Conservation (phyloP, 345 rosid species). For the Citrus sinensis region DNA sequence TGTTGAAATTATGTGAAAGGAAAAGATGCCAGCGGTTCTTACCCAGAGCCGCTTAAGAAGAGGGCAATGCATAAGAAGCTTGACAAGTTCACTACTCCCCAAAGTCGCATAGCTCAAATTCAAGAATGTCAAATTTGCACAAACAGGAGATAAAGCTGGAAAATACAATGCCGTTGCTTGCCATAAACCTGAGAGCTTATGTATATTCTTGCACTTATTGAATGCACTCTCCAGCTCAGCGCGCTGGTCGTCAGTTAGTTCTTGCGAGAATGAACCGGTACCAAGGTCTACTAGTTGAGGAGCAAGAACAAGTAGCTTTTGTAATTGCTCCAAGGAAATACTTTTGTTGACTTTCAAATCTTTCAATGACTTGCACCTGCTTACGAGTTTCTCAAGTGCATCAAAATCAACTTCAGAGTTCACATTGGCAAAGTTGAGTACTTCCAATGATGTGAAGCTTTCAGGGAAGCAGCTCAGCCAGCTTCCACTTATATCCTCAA, state of each 20-base stretch:
- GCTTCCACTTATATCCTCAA: slow-evolving; percentile 48
- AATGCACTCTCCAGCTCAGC: slow-evolving; percentile 45
- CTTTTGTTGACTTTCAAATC: slow-evolving; percentile 49
- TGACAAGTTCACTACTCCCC: slow-evolving; percentile 45
- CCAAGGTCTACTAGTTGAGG: slow-evolving; percentile 60
- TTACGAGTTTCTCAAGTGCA: slow-evolving; percentile 57
- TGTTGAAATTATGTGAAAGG: neutral
- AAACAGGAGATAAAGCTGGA: slow-evolving; percentile 43
- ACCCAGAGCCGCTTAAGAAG: slow-evolving; percentile 65
- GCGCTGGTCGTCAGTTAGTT: slow-evolving; percentile 30
- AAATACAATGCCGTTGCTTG: slow-evolving; percentile 40
- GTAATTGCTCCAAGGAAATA: slow-evolving; percentile 45
- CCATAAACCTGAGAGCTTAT: slow-evolving; percentile 55
- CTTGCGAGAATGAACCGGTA: slow-evolving; percentile 54
- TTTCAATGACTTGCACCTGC: slow-evolving; percentile 52
- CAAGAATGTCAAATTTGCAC: slow-evolving; percentile 50
- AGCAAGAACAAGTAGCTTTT: slow-evolving; percentile 47
- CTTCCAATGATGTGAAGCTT: slow-evolving; percentile 52
- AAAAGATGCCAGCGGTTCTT: slow-evolving; percentile 11
- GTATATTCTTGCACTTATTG: slow-evolving; percentile 42
- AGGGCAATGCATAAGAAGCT: slow-evolving; percentile 55
- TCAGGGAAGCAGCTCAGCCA: slow-evolving; percentile 71
- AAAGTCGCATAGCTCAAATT: slow-evolving; percentile 54
- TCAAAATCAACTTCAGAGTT: slow-evolving; percentile 48
- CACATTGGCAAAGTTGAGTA: slow-evolving; percentile 51